These are phyloP conservation scores for Ceratocystis harringtonii DNA, from an alignment of 2,329 filamentous ascomycete genomes.

Conservation along the genomic window DNA sequence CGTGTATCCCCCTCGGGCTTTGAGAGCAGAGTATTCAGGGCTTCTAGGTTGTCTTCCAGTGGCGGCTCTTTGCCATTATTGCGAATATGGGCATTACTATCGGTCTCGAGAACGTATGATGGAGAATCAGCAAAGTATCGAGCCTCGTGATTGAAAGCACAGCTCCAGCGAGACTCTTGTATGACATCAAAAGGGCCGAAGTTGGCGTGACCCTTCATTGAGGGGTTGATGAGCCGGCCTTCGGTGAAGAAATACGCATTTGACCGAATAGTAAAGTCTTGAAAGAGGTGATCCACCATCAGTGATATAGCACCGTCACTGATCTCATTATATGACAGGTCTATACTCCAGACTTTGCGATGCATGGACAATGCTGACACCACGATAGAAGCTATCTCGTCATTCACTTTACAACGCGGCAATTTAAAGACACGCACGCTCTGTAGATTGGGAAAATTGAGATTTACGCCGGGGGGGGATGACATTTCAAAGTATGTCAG, in stretches of 20 bases:
- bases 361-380: conserved; percentile 21
- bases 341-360: conserved; percentile 40
- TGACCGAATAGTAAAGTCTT: conserved; percentile 11
- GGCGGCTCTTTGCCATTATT: conserved; percentile 23
- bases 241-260: conserved; percentile 30
- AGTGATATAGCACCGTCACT: conserved; percentile 27
- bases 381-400: conserved; percentile 25
- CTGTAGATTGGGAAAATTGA: conserved; percentile 30
- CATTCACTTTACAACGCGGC: conserved; percentile 32
- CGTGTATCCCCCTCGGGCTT: conserved; percentile 16
- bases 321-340: conserved; percentile 38
- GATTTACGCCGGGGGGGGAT: conserved; percentile 36
- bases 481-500: conserved; percentile 32
- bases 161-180: conserved; percentile 34
- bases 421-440: conserved; percentile 39
- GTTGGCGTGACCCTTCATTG: conserved; percentile 22
- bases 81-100: conserved; percentile 14
- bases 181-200: conserved; percentile 33
- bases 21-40: conserved; percentile 20
- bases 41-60: conserved; percentile 24
- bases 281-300: conserved; percentile 4
- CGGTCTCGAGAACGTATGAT: conserved; percentile 22
- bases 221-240: conserved; percentile 27
- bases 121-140: conserved; percentile 37
- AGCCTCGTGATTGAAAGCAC: conserved; percentile 30